These are phyloP conservation scores for Colletotrichum lini DNA, from an alignment of 2,329 filamentous ascomycete species.

Conservation along the genomic window DNA sequence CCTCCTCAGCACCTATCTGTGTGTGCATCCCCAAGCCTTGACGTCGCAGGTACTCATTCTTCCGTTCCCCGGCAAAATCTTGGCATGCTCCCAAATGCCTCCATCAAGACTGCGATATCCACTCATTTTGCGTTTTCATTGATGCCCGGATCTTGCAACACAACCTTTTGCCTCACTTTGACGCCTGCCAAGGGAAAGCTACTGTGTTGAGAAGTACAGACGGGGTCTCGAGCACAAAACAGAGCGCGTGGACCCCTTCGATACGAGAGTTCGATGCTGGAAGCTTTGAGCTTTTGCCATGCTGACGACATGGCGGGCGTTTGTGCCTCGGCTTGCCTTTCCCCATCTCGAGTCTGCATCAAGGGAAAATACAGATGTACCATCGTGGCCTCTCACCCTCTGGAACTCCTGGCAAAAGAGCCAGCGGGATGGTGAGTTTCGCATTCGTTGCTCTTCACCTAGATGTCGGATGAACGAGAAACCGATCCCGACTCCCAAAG, in stretches of 20 bases:
- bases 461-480: slow-evolving; percentile 22
- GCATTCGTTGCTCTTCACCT: background rate
- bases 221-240: background rate
- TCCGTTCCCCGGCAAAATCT: background rate
- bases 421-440: background rate
- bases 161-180: slow-evolving; percentile 6
- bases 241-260: background rate
- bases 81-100: background rate
- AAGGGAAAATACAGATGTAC: no score
- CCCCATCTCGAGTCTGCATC: background rate
- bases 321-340: background rate
- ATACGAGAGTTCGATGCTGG: background rate
- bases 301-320: background rate
- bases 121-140: background rate
- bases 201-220: background rate
- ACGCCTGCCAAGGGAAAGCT: slow-evolving; percentile 17
- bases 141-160: slow-evolving; percentile 6
- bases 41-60: background rate
- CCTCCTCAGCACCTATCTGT: background rate
- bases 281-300: slow-evolving; percentile 1
- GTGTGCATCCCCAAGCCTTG: background rate
- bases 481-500: background rate
- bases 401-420: background rate
- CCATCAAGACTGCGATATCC: background rate
- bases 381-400: background rate